These are phyloP conservation scores for Eutypella sp. DNA, from an alignment of 2,329 filamentous ascomycete genomes.

Conservation along the genomic window DNA sequence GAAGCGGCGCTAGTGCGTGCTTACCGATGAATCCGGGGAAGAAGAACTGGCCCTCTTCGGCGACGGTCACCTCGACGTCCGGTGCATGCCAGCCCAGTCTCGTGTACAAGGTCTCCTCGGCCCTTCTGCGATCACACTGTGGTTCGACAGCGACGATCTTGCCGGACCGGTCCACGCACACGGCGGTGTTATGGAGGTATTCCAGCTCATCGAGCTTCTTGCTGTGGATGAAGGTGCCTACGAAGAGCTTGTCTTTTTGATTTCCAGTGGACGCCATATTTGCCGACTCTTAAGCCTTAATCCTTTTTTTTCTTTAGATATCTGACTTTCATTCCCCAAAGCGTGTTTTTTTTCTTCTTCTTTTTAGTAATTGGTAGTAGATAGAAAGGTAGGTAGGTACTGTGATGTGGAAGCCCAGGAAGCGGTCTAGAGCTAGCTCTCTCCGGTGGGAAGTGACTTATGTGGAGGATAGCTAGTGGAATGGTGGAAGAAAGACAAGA, in stretches of 20 bases:
- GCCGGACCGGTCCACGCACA: constrained; percentile 46
- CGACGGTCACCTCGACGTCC: constrained; percentile 33
- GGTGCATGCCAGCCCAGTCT: constrained; percentile 39
- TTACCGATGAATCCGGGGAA: constrained; percentile 78
- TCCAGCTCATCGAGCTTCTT: constrained; percentile 43
- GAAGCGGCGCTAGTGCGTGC: constrained; percentile 15
- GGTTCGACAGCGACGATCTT: constrained; percentile 45
- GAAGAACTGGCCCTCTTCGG: constrained; percentile 61
- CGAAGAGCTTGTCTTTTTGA: constrained; percentile 40
- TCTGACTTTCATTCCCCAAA: no score
- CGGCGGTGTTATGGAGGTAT: constrained; percentile 44
- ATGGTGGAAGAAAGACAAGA: no score
- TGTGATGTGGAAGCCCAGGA: no score
- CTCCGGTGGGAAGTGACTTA: no score
- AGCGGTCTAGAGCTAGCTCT: no score
- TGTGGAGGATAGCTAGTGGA: no score
- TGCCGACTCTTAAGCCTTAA: no score
- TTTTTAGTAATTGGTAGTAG: no score
- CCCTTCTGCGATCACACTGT: constrained; percentile 27
- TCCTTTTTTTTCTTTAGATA: no score
- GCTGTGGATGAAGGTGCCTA: constrained; percentile 53
- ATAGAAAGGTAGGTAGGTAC: no score
- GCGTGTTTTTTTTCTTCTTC: no score
- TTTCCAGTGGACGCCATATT: constrained; percentile 12
- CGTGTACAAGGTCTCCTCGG: constrained; percentile 30